A percentile compares a stretch with the other conserved stretches of the same genome.
phyloP scores from a whole-genome alignment of 305 asterid species.

The Solanum hybrid region DNA sequence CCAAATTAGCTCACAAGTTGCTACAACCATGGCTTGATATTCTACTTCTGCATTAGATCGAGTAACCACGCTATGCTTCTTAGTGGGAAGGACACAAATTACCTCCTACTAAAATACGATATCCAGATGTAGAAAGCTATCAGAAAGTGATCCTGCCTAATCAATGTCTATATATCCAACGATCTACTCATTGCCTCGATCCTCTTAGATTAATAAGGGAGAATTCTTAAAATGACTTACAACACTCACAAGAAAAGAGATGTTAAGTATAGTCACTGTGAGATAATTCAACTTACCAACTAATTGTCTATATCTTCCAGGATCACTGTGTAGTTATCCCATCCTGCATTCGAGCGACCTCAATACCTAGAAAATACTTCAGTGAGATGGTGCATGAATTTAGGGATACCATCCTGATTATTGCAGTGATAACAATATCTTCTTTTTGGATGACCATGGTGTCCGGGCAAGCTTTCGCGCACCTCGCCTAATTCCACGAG shows the following conservation, averaged over 20 bases:
- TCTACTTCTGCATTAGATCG: not conserved
- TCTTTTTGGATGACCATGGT: not conserved
- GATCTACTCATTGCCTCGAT: not conserved
- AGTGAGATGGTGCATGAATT: not conserved
- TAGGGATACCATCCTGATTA: not conserved
- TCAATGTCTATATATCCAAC: not conserved
- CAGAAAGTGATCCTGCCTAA: not conserved
- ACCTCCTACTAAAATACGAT: not conserved
- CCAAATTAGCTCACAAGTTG: not conserved
- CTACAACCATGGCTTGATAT: not conserved
- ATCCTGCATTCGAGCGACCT: not conserved
- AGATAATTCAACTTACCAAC: not conserved
- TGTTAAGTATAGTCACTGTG: no score
- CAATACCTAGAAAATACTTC: not conserved
- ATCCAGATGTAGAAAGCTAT: not conserved
- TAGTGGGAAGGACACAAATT: not conserved
- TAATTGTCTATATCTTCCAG: not conserved
- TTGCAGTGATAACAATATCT: not conserved
- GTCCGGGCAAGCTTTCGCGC: not conserved
- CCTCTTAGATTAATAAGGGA: not conserved
- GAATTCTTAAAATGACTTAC: no score
- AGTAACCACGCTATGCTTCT: not conserved
- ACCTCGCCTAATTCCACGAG: not conserved
- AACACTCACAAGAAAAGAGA: no score
- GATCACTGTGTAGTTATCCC: not conserved